These are phyloP conservation scores for Mikania micrantha DNA, from an alignment of 129 eudicot species.

Conservation along the genomic window DNA sequence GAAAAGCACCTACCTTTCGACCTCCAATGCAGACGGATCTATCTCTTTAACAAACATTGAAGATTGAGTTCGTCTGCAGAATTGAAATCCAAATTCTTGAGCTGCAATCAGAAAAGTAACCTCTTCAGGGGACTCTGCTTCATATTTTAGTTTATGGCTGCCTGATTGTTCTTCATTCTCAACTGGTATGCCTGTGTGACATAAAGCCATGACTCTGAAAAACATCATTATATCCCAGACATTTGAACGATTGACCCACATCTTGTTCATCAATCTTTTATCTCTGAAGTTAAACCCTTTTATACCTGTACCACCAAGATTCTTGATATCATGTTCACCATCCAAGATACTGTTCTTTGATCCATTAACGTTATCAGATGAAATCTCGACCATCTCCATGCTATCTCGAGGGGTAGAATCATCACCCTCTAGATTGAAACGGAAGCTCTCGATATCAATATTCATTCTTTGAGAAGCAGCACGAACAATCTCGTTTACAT, in stretches of 20 bases:
- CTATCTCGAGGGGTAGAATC: conserved; percentile 45
- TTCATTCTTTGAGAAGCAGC: conserved; percentile 54
- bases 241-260: conserved; percentile 40
- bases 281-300: conserved; percentile 51
- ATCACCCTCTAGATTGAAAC: conserved; percentile 35
- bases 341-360: conserved; percentile 24
- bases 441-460: conserved; percentile 38
- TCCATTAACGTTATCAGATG: conserved; percentile 7
- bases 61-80: conserved; percentile 40
- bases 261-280: conserved; percentile 29
- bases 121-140: conserved; percentile 62
- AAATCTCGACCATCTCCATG: conserved; percentile 37
- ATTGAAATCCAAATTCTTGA: conserved; percentile 54
- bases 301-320: conserved; percentile 14
- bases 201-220: conserved; percentile 50
- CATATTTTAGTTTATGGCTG: conserved; percentile 29
- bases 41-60: conserved; percentile 39
- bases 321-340: conserved; percentile 9
- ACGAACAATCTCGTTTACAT: conserved; percentile 40
- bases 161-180: conserved; percentile 28
- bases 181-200: conserved; percentile 52
- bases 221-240: conserved; percentile 40
- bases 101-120: conserved; percentile 51
- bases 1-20: conserved; percentile 31
- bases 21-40: conserved; percentile 31